Conservation (phyloP, 177 flowering plant species). For the Tripterygium wilfordii region DNA sequence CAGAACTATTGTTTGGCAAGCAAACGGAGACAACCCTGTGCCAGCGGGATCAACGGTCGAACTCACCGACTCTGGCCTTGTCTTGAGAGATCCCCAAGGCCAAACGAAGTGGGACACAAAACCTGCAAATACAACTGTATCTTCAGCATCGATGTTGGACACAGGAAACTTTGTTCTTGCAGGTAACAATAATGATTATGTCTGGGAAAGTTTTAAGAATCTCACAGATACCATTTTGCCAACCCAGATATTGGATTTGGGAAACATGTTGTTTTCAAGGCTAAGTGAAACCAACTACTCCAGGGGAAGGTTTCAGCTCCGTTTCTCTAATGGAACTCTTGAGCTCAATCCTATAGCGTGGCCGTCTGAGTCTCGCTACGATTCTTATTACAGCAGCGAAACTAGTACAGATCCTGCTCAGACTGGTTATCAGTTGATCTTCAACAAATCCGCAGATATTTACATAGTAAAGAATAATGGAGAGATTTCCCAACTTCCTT, state of each 20-base stretch:
- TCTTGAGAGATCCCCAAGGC: constrained; percentile 18
- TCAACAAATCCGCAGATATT: constrained; percentile 14
- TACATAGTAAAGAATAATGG: constrained; percentile 9
- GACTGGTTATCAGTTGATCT: constrained; percentile 12
- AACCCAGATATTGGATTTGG: constrained; percentile 1
- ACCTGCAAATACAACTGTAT: neutral
- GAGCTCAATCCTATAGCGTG: constrained; percentile 3
- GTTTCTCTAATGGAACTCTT: constrained; percentile 10
- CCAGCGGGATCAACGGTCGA: constrained; percentile 21
- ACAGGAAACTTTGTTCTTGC: constrained; percentile 26
- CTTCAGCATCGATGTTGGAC: constrained; percentile 19
- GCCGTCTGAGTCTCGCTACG: neutral
- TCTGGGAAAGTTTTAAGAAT: neutral
- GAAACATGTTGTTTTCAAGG: neutral
- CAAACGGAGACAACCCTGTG: constrained; percentile 10
- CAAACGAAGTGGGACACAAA: constrained; percentile 7
- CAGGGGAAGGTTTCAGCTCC: constrained; percentile 2
- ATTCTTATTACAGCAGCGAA: constrained; percentile 9
- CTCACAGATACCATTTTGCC: constrained; percentile 3
- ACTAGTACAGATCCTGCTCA: constrained; percentile 1
- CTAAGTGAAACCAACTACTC: constrained; percentile 3
- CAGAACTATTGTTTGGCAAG: constrained; percentile 31
- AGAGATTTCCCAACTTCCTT: neutral
- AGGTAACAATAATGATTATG: neutral
- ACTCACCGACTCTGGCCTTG: constrained; percentile 12